Evolutionary conservation across 2,329 filamentous ascomycete genomes (phyloP).

Genomic region (Paecilomyces sp.): DNA sequence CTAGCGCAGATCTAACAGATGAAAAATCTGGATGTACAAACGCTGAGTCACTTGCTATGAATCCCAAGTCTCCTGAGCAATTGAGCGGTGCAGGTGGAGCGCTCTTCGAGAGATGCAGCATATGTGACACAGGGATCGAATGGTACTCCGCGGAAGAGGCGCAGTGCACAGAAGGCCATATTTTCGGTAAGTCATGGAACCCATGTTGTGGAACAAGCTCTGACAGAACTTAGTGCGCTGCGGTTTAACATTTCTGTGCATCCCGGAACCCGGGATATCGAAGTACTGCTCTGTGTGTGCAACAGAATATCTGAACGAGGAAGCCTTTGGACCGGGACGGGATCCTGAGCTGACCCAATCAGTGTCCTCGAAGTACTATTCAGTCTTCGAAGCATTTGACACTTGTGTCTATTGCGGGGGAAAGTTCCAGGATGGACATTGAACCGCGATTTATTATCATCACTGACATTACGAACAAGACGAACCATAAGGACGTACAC

Average conservation of each 20-base stretch:
- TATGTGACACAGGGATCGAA: constrained; percentile 42
- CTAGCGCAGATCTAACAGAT: constrained; percentile 21
- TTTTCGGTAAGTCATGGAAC: constrained; percentile 36
- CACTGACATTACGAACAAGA: neutral
- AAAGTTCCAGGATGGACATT: constrained; percentile 20
- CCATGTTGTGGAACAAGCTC: neutral
- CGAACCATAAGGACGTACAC: neutral
- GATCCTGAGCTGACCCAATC: neutral
- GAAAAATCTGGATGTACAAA: constrained; percentile 22
- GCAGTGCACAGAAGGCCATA: constrained; percentile 44
- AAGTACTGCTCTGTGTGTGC: constrained; percentile 49
- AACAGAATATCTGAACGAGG: constrained; percentile 42
- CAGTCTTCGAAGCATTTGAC: constrained; percentile 25
- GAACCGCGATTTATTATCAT: neutral
- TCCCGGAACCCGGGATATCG: constrained; percentile 47
- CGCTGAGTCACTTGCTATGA: constrained; percentile 6
- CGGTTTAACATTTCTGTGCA: constrained; percentile 46
- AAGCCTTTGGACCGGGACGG: constrained; percentile 17
- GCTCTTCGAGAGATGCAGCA: constrained; percentile 44
- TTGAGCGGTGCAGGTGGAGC: constrained; percentile 15
- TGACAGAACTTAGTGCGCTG: constrained; percentile 40
- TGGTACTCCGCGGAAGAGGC: constrained; percentile 43
- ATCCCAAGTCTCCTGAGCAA: constrained; percentile 16
- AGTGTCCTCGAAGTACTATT: constrained; percentile 9
- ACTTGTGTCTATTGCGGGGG: constrained; percentile 28